A percentile compares a stretch with the other conserved stretches of the same genome.
Conservation (phyloP, 2,329 filamentous ascomycete species). For the Rasamsonia emersonii region DNA sequence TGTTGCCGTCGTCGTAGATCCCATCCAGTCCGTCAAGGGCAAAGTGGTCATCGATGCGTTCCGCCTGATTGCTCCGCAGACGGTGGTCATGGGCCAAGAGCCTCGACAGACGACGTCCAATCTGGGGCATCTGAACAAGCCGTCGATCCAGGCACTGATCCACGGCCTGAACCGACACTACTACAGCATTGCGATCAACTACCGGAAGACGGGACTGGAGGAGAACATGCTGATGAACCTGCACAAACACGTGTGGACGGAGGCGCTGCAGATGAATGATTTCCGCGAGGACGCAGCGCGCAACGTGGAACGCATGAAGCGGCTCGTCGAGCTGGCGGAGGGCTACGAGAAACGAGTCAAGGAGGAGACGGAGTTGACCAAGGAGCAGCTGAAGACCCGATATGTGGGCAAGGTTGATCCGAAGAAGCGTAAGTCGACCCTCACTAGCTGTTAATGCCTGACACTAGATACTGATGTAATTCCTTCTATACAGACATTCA, state of each 20-base stretch:
- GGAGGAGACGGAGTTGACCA: slow-evolving; percentile 94
- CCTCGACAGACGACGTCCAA: slow-evolving; percentile 97
- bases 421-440: slow-evolving; percentile 67
- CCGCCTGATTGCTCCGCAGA: slow-evolving; percentile 95
- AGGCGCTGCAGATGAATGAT: slow-evolving; percentile 93
- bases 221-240: slow-evolving; percentile 99
- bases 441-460: not conserved
- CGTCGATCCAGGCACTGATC: slow-evolving; percentile 97
- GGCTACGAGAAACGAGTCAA: slow-evolving; percentile 98
- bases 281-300: slow-evolving; percentile 75
- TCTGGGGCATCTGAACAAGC: slow-evolving; percentile 95
- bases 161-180: slow-evolving; percentile 98
- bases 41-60: slow-evolving; percentile 99
- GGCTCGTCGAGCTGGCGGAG: slow-evolving; percentile 80
- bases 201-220: slow-evolving; percentile 92
- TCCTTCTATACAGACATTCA: slow-evolving; percentile 59
- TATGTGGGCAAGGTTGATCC: slow-evolving; percentile 98
- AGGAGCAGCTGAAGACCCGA: slow-evolving; percentile 96
- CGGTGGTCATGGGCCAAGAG: slow-evolving; percentile 95
- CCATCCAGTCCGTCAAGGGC: slow-evolving; percentile 98
- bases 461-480: slow-evolving; percentile 12
- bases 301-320: slow-evolving; percentile 82
- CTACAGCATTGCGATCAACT: slow-evolving; percentile 98
- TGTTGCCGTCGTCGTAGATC: slow-evolving; percentile 95
- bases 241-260: slow-evolving; percentile 99